These are phyloP conservation scores for Venturia carpophila DNA, from an alignment of 2,329 filamentous ascomycete genomes.

Conservation along the genomic window DNA sequence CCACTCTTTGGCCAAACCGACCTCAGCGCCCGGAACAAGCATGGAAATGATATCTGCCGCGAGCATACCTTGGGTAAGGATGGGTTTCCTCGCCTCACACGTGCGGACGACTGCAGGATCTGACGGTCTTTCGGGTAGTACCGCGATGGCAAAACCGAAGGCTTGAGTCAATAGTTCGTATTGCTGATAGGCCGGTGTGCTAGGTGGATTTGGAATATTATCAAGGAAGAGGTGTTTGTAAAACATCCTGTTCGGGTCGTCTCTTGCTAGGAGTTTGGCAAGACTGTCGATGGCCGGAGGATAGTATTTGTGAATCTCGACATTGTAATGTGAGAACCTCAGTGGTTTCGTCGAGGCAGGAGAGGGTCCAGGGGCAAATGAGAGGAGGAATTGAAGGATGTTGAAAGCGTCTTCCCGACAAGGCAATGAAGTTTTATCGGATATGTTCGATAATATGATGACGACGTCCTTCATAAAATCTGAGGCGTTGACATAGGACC, in stretches of 20 bases:
- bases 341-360: constrained; percentile 52
- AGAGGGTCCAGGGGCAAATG: constrained; percentile 75
- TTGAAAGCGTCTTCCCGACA: constrained; percentile 81
- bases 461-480: constrained; percentile 98
- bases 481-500: constrained; percentile 73
- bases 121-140: constrained; percentile 57
- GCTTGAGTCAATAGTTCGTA: constrained; percentile 78
- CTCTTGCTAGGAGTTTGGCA: constrained; percentile 83
- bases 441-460: constrained; percentile 81
- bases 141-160: constrained; percentile 78
- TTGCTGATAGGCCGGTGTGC: constrained; percentile 42
- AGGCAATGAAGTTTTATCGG: constrained; percentile 70
- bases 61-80: constrained; percentile 84
- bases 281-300: constrained; percentile 83
- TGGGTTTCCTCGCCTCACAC: constrained; percentile 76
- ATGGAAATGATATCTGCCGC: constrained; percentile 81
- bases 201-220: constrained; percentile 28
- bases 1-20: constrained; percentile 68
- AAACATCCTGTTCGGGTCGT: constrained; percentile 82
- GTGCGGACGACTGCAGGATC: constrained; percentile 46
- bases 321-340: constrained; percentile 74
- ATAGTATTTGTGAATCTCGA: constrained; percentile 75
- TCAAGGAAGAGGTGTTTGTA: constrained; percentile 81
- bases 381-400: constrained; percentile 78
- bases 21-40: constrained; percentile 63